These are phyloP conservation scores for Biancaea sappan DNA, from an alignment of 306 rosid genomes.

Conservation along the genomic window DNA sequence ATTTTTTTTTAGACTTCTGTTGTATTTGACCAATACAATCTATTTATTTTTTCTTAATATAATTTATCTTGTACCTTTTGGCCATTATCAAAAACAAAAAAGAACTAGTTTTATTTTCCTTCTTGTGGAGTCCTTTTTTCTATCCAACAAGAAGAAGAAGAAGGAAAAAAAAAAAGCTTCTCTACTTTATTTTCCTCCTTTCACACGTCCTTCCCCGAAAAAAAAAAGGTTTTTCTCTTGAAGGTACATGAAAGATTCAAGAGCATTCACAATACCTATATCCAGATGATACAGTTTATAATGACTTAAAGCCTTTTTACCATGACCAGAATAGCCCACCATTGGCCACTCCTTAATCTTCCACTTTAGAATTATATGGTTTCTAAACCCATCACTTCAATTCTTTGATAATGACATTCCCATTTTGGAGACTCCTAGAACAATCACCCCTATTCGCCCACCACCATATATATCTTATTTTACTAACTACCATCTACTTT, in stretches of 20 bases:
- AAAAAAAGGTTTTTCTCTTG: not conserved
- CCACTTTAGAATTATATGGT: not conserved
- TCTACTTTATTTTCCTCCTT: not conserved
- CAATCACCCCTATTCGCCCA: not conserved
- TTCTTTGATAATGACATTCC: not conserved
- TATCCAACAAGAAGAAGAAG: no score
- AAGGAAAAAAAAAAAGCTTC: slow-evolving; percentile 28
- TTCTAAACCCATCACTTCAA: not conserved
- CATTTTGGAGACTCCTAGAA: not conserved
- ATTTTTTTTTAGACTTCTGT: no score
- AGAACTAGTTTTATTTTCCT: no score
- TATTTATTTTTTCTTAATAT: no score
- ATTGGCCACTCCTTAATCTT: not conserved
- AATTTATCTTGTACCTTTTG: no score
- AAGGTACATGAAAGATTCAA: slow-evolving; percentile 12
- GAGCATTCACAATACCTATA: not conserved
- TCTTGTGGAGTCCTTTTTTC: no score
- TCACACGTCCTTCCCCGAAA: not conserved
- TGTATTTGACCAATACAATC: no score
- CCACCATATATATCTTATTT: no score
- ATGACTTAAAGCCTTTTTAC: slow-evolving; percentile 8
- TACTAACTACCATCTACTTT: no score
- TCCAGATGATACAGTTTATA: not conserved
- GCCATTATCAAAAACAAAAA: no score
- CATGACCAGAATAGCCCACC: not conserved